Conservation (phyloP, 352 stramenopile species). For the Globisporangium sylvaticum region DNA sequence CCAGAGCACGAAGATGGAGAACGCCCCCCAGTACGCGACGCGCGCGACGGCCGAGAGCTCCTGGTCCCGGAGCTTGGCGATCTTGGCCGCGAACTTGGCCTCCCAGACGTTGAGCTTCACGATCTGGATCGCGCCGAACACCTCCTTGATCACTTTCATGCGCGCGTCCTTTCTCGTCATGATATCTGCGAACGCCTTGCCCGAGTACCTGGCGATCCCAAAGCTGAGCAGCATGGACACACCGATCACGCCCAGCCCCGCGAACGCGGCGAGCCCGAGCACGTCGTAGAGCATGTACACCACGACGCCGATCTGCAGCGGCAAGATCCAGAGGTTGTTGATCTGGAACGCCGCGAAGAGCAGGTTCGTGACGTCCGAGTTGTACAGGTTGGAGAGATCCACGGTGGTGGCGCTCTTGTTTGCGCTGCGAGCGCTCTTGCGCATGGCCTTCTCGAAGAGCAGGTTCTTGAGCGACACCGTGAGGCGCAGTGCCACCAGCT, state of each 20-base stretch:
- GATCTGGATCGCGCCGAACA: not conserved
- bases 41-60: conserved; percentile 49
- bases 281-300: conserved; percentile 39
- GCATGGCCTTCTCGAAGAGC: conserved; percentile 43
- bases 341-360: conserved; percentile 50
- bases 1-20: conserved; percentile 48
- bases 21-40: conserved; percentile 43
- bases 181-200: conserved; percentile 33
- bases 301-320: conserved; percentile 31
- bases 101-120: not conserved
- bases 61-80: conserved; percentile 33
- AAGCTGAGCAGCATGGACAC: conserved; percentile 35
- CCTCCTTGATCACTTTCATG: not conserved
- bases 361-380: conserved; percentile 78
- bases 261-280: conserved; percentile 34
- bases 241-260: conserved; percentile 30
- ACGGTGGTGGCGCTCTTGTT: conserved; percentile 4
- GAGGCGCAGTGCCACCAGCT: conserved; percentile 28
- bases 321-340: conserved; percentile 50
- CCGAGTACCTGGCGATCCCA: conserved; percentile 39
- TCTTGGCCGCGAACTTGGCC: not conserved
- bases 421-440: conserved; percentile 12
- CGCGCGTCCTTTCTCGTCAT: not conserved
- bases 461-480: conserved; percentile 36
- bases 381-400: conserved; percentile 92